These are phyloP conservation scores for Claviceps africana DNA, from an alignment of 2,329 filamentous ascomycete genomes.

Conservation along the genomic window DNA sequence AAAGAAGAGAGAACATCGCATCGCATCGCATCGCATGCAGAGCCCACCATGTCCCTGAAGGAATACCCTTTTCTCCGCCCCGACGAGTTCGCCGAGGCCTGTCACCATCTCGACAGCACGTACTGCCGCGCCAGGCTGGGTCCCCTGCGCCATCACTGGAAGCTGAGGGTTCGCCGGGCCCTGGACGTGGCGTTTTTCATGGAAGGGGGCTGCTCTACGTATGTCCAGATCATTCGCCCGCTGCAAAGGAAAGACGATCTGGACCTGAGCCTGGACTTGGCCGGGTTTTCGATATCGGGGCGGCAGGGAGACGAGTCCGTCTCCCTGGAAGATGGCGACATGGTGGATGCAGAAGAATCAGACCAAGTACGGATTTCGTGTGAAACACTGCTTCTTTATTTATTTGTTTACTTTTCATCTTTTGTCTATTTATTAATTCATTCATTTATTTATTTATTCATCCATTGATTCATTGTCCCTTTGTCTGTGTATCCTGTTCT, in stretches of 20 bases:
- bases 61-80: constrained; percentile 47
- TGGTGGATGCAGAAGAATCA: constrained; percentile 36
- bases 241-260: constrained; percentile 34
- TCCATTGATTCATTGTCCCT: too few species aligned
- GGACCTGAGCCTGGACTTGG: constrained; percentile 24
- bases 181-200: constrained; percentile 30
- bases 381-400: background rate
- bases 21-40: background rate
- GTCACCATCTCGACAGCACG: constrained; percentile 44
- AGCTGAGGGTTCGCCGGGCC: constrained; percentile 37
- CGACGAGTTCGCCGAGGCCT: constrained; percentile 51
- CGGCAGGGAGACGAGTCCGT: constrained; percentile 8
- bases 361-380: constrained; percentile 31
- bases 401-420: background rate
- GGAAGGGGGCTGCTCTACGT: constrained; percentile 34
- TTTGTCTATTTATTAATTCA: too few species aligned
- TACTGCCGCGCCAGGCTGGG: constrained; percentile 47
- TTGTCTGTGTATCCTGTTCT: constrained; percentile 7
- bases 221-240: constrained; percentile 41
- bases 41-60: constrained; percentile 25
- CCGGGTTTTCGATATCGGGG: constrained; percentile 29
- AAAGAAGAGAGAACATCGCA: background rate
- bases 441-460: too few species aligned
- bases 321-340: constrained; percentile 26
- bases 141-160: constrained; percentile 38